Evolutionary conservation across 805 yeast genomes (phyloP).

Genomic region (Suhomyces xylopsoci): DNA sequence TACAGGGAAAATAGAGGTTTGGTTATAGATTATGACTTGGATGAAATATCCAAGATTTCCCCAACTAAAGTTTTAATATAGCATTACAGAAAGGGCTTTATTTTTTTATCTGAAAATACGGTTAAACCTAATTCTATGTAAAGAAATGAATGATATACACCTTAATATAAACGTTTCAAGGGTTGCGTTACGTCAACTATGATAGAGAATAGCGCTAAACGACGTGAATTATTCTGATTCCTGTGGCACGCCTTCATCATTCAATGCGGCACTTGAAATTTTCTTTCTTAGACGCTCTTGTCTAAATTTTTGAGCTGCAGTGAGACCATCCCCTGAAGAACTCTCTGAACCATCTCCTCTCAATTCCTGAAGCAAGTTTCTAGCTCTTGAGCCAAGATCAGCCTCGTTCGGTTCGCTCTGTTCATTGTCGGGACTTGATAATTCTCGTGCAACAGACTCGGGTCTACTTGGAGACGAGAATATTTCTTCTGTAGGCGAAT

Average conservation of each 20-base stretch:
- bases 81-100: neutral
- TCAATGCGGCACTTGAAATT: conserved; percentile 6
- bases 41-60: conserved; percentile 16
- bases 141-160: conserved; percentile 1
- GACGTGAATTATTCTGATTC: neutral
- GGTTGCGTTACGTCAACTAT: neutral
- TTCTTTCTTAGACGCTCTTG: conserved; percentile 34
- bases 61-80: conserved; percentile 2
- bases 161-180: neutral
- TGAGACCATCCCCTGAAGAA: conserved; percentile 25
- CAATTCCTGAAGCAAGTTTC: conserved; percentile 59
- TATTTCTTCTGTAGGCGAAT: conserved; percentile 11
- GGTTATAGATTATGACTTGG: conserved; percentile 36
- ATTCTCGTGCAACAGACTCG: neutral
- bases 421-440: conserved; percentile 2
- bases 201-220: neutral
- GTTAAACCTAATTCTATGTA: conserved; percentile 1
- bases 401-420: conserved; percentile 12
- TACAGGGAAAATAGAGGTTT: conserved; percentile 20
- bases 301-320: conserved; percentile 44
- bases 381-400: conserved; percentile 59
- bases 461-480: conserved; percentile 1
- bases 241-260: conserved; percentile 3
- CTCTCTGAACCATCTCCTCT: conserved; percentile 32
- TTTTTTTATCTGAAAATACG: neutral